Evolutionary conservation across 306 rosid genomes (phyloP), one percentile per base, ranked within the genome.

Genomic region (Trifolium subterraneum): DNA sequence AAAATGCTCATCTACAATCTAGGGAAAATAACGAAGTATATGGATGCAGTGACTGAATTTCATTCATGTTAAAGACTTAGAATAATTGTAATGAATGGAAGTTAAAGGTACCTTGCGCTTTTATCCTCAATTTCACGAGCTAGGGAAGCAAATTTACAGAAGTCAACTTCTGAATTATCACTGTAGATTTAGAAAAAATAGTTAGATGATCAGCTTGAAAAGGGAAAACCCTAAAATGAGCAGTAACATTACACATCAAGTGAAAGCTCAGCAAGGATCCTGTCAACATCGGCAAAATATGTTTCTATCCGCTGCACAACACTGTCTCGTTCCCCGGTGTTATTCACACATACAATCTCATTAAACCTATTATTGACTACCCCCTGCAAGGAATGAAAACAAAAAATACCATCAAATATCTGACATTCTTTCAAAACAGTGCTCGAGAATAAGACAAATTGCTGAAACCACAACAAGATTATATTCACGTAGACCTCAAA

Each of bases 21-120:
- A 0, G 33, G 33, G 33, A 4, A 29, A 4, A 29, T 29, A 39
- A 39, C 12, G 44, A 39, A 8, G 44, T 39, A 39, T 9, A 41
- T 41, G 14, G 45, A 41, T 41, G 45, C 5, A 41, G 14, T 41
- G 4, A 10, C 45, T 41, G 14, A 10, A 10, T 41, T 3, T 10
- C 45, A 41, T 10, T 41, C 45, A 10, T 36, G 8, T 36, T 36
- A 1, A 36, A 36, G 41, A 7, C 41, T 36, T 36, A 7, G 10
- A 36, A 39, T 39, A 29, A 56, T 19, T 52, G 35, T 18, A 74
- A 71, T 58, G 20, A 39, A 45, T 36, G 15, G 72, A 77, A 16
- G 55, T 25, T 8, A 11, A 78, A 63, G 33, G 29, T 86, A 90
- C 96, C 93, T 64, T 14, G 68, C 20, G 73, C 93, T 90, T 73